Base-by-base conservation (phyloP, 208 protist genomes). In the Novymonas esmeraldas region DNA sequence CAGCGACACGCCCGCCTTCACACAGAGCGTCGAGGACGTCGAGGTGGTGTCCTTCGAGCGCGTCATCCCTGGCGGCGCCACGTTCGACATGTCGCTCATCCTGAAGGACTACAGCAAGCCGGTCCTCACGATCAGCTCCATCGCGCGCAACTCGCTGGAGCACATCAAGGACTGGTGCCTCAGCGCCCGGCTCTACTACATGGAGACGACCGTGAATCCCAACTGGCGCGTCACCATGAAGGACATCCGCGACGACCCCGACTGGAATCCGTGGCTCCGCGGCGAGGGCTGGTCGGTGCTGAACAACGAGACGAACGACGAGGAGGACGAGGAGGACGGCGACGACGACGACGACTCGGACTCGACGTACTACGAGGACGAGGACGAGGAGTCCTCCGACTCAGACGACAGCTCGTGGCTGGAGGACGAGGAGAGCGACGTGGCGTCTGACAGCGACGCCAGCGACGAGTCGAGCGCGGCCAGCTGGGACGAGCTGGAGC, bases 1-100 rank as follows among this genome's bases (percentile, higher is more conserved):
- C 34, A 84, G 49, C 56, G 93, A 97, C 44, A 81, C 79, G 60
- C 98, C 98, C 13, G 87, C 95, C 31, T 99, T 99, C 61, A 98
- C 98, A 1, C 64, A 98, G 22, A 76, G 82, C 24, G 81, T 99
- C 6, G 82, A 90, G 34, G 97, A 99, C 50, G 82, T 99, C 26
- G 96, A 99, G 81, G 83, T 98, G 10, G 95, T 96, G 20, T 90
- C 95, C 31, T 85, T 99, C n/a, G 97, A 99, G 78, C 92, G 97
- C 42, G 87, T 98, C 16, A 74, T 92, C 42, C 80, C 90, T 0
- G 81, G 76, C 44, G 87, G 75, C 33, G 94, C 86, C 20, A 99
- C 97, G 38, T 99, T 99, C 82, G 98, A 99, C 81, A 90, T 99
- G 64, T 90, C 97, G 7, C 88, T 99, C 52, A 92, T 99, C n/a